Evolutionary conservation across 1,284 basidiomycete species (phyloP).

Genomic region (Trichosporon faecale): DNA sequence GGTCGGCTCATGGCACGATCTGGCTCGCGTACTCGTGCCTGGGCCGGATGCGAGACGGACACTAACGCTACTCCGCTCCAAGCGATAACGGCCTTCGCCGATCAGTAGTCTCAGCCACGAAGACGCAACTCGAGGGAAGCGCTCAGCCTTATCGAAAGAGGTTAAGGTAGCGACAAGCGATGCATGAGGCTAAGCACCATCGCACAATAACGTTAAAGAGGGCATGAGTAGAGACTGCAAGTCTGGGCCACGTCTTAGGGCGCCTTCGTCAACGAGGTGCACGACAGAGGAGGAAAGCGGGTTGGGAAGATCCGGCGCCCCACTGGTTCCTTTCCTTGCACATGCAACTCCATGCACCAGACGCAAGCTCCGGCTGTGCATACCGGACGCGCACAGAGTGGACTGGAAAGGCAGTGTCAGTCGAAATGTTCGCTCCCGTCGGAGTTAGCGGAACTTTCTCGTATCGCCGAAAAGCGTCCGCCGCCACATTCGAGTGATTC

Average conservation of each 20-base stretch:
- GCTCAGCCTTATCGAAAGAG: too few species aligned
- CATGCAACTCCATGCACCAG: too few species aligned
- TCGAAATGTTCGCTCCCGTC: not conserved
- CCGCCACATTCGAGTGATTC: not conserved
- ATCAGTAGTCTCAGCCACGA: not conserved
- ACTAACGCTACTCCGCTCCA: not conserved
- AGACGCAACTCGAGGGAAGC: too few species aligned
- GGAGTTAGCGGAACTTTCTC: not conserved
- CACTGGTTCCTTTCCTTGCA: too few species aligned
- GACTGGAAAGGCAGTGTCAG: not conserved
- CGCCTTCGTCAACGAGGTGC: too few species aligned
- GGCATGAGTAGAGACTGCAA: too few species aligned
- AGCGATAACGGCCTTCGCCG: slow-evolving; percentile 3
- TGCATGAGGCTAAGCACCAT: too few species aligned
- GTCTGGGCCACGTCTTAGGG: too few species aligned
- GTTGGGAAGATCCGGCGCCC: too few species aligned
- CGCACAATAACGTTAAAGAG: too few species aligned
- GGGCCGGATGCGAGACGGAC: not conserved
- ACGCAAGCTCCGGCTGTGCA: not conserved
- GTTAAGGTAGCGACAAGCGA: not conserved
- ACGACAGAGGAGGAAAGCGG: too few species aligned
- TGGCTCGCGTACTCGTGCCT: slow-evolving; percentile 6
- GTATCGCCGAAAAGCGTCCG: slow-evolving; percentile 6
- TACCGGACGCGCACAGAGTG: not conserved
- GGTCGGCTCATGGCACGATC: slow-evolving; percentile 11